Percentiles rank a stretch among this genome's conserved stretches.
Conservation (phyloP, 169 alveolate species). For the Plasmodium vivax region DNA sequence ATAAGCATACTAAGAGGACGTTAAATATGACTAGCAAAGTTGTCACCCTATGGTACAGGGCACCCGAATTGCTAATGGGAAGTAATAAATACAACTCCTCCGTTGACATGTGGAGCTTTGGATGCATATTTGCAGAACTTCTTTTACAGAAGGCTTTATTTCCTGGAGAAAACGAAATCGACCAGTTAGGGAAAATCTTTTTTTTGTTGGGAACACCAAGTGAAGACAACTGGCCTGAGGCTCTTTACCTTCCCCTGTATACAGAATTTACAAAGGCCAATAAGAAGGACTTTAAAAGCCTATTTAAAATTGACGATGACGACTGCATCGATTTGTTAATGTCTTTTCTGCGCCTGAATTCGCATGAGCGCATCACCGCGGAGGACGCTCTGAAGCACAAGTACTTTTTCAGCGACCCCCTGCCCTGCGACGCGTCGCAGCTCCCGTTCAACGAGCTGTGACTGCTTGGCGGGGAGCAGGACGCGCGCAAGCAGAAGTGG, state of each 20-base stretch:
- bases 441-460: conserved; percentile 47
- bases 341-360: conserved; percentile 80
- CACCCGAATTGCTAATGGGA: conserved; percentile 96
- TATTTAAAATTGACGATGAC: conserved; percentile 72
- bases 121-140: conserved; percentile 95
- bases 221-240: conserved; percentile 92
- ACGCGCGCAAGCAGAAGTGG: neutral
- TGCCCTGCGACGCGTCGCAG: conserved; percentile 79
- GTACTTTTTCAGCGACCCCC: conserved; percentile 82
- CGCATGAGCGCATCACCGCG: conserved; percentile 87
- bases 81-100: conserved; percentile 91
- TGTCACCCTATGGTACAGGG: conserved; percentile 95
- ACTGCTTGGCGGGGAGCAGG: neutral
- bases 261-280: conserved; percentile 79
- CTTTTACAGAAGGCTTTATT: conserved; percentile 89
- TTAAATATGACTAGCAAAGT: conserved; percentile 89
- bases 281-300: conserved; percentile 70
- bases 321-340: conserved; percentile 77
- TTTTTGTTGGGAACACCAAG: conserved; percentile 89
- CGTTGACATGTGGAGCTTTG: conserved; percentile 95
- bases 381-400: conserved; percentile 87
- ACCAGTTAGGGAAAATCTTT: conserved; percentile 88
- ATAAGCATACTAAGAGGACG: conserved; percentile 76
- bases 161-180: conserved; percentile 91
- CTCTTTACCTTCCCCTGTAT: conserved; percentile 79